Percentiles rank a stretch among this genome's conserved stretches.
Conservation (phyloP, 163 green algal species). For the Chloromonas sp. region DNA sequence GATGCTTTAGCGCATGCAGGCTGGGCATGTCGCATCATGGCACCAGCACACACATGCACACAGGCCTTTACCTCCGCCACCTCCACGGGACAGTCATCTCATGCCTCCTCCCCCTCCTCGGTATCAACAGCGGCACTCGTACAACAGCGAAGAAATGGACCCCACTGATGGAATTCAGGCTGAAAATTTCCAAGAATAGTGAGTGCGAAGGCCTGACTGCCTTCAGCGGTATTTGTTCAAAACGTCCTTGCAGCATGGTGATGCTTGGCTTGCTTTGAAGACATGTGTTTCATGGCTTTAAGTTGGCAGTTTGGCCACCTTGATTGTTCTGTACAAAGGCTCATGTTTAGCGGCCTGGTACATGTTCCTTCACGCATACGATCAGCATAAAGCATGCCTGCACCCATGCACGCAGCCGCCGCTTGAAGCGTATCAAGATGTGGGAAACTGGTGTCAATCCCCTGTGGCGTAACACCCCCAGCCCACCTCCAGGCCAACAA, state of each 20-base stretch:
- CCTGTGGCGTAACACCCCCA: constrained; percentile 72
- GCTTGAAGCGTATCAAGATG: constrained; percentile 68
- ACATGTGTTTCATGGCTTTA: no score
- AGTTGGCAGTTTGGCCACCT: no score
- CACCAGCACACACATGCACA: no score
- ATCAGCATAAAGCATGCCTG: no score
- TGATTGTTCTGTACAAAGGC: no score
- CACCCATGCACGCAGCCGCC: constrained; percentile 42
- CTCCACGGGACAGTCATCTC: not conserved
- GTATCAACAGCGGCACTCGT: not conserved
- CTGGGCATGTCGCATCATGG: no score
- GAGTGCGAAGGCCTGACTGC: not conserved
- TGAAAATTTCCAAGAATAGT: constrained; percentile 35
- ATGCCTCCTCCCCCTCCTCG: not conserved
- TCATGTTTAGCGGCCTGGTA: no score
- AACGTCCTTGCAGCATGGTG: no score
- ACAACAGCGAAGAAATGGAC: not conserved
- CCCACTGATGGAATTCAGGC: constrained; percentile 23
- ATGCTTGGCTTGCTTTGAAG: no score
- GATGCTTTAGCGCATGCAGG: no score
- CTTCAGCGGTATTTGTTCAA: no score
- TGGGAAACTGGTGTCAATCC: constrained; percentile 47
- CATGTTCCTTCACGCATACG: no score
- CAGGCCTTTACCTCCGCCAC: not conserved
- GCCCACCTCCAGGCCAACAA: constrained; percentile 26